Evolutionary conservation across 2,329 filamentous ascomycete genomes (phyloP).

Genomic region (Diaporthe longicolla): DNA sequence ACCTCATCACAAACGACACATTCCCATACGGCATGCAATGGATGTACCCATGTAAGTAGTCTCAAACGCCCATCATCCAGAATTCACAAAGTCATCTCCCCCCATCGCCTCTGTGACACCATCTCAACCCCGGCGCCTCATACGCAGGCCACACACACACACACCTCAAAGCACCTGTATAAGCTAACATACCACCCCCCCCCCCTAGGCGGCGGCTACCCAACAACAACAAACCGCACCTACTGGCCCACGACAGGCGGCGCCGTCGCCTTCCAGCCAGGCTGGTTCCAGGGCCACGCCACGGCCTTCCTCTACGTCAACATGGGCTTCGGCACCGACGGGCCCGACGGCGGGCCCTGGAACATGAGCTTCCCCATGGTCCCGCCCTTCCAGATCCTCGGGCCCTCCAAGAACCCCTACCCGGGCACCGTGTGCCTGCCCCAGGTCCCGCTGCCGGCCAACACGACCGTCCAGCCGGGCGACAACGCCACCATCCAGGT

Average conservation of each 20-base stretch:
- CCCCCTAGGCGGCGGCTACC: slow-evolving; percentile 83
- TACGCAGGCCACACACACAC: too few species aligned
- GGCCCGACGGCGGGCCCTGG: slow-evolving; percentile 73
- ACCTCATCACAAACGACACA: slow-evolving; percentile 81
- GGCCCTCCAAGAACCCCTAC: slow-evolving; percentile 87
- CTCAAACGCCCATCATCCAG: neutral
- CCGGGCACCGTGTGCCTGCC: slow-evolving; percentile 91
- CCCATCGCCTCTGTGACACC: slow-evolving; percentile 16
- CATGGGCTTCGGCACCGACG: slow-evolving; percentile 83
- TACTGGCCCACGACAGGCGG: slow-evolving; percentile 92
- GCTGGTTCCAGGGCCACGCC: slow-evolving; percentile 93
- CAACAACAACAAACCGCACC: slow-evolving; percentile 84
- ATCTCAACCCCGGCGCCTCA: neutral
- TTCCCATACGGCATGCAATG: slow-evolving; percentile 95
- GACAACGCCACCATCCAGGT: slow-evolving; percentile 93
- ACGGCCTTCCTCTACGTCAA: slow-evolving; percentile 91
- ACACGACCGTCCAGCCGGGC: slow-evolving; percentile 80
- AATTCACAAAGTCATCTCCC: neutral
- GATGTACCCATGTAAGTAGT: slow-evolving; percentile 90
- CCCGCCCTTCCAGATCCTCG: slow-evolving; percentile 83
- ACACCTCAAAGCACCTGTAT: too few species aligned
- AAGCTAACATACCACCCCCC: neutral
- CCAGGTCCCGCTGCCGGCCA: slow-evolving; percentile 85
- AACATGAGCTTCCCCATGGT: slow-evolving; percentile 93
- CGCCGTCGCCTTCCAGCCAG: slow-evolving; percentile 90